A percentile compares a stretch with the other conserved stretches of the same genome.
Conservation (phyloP, 495 filamentous ascomycete genomes). For the Aspergillus conjunctus region DNA sequence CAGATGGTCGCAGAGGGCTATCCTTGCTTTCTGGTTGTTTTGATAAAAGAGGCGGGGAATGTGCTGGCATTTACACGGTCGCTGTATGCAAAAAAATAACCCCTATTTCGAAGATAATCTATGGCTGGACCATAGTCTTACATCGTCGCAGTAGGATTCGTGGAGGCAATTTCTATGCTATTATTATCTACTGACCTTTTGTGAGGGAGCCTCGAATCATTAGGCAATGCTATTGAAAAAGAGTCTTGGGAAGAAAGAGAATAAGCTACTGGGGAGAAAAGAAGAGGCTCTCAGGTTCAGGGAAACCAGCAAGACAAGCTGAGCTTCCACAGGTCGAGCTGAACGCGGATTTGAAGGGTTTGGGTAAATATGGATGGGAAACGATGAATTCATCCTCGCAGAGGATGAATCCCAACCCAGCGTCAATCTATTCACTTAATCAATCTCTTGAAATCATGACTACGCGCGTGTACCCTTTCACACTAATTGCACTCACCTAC, state of each 20-base stretch:
- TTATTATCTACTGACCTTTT: slow-evolving; percentile 39
- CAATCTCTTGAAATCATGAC: too few relatives aligned
- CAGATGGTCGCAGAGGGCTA: slow-evolving; percentile 33
- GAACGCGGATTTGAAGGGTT: slow-evolving; percentile 25
- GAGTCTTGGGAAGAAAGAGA: slow-evolving; percentile 20
- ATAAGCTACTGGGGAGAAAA: background rate
- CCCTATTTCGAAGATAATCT: slow-evolving; percentile 33
- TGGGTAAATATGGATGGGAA: slow-evolving; percentile 40
- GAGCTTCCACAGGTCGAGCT: background rate
- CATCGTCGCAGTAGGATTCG: slow-evolving; percentile 37
- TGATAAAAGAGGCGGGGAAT: slow-evolving; percentile 42
- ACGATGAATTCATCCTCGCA: slow-evolving; percentile 32
- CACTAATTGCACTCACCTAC: too few relatives aligned
- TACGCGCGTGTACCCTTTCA: too few relatives aligned
- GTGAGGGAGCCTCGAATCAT: slow-evolving; percentile 34
- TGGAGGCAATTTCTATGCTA: slow-evolving; percentile 31
- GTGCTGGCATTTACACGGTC: slow-evolving; percentile 30
- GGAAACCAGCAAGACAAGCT: background rate
- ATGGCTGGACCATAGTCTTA: slow-evolving; percentile 47
- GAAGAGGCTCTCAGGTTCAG: too few relatives aligned
- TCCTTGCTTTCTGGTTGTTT: slow-evolving; percentile 35
- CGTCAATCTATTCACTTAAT: too few relatives aligned
- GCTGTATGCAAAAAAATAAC: slow-evolving; percentile 24
- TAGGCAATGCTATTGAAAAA: slow-evolving; percentile 35
- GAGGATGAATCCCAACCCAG: too few relatives aligned